Conservation (phyloP, 441 rosid genomes). For the Populus hybrid region DNA sequence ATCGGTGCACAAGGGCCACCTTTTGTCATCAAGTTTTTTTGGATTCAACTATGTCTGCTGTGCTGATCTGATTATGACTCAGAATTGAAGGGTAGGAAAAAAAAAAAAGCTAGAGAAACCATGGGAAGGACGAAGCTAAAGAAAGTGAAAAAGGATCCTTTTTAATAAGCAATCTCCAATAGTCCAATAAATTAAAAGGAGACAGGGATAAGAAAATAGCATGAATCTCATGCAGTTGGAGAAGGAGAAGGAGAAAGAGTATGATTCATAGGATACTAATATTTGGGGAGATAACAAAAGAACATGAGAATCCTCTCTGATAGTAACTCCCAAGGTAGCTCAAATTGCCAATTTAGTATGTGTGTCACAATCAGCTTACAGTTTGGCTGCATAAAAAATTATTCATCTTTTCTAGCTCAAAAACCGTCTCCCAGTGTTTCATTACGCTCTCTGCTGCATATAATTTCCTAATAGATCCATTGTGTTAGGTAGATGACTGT, state of each 20-base stretch:
- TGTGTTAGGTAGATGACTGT: no score
- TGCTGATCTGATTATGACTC: neutral
- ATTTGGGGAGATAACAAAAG: constrained; percentile 3
- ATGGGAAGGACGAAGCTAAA: neutral
- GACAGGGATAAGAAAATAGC: neutral
- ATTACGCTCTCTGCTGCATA: no score
- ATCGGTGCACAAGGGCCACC: neutral
- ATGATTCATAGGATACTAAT: constrained; percentile 5
- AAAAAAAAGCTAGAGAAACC: neutral
- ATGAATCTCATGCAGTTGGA: neutral
- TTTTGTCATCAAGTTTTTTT: neutral
- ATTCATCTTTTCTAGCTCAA: no score
- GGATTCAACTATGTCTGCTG: neutral
- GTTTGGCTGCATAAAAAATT: no score
- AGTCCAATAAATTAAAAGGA: neutral
- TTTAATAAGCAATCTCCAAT: neutral
- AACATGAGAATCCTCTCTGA: neutral
- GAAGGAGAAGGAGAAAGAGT: neutral
- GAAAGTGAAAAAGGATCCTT: neutral
- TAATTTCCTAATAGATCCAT: no score
- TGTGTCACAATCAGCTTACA: no score
- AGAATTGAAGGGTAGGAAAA: neutral
- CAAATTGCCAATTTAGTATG: no score
- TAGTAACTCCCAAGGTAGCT: neutral
- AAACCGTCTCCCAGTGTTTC: no score